phyloP scores from a whole-genome alignment of 768 basidiomycete genomes.

The Ramaria rubella region DNA sequence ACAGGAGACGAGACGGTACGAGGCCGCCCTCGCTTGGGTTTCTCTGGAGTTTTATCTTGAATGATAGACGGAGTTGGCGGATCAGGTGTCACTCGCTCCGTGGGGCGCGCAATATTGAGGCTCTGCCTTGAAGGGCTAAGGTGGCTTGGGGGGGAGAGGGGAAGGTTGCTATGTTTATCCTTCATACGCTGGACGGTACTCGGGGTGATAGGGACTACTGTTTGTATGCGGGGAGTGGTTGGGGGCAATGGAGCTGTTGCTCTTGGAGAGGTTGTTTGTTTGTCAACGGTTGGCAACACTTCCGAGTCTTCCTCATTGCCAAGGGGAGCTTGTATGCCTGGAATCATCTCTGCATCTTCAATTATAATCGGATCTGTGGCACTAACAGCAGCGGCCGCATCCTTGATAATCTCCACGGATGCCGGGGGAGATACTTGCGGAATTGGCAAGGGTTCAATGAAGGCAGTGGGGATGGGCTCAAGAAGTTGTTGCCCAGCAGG shows the following conservation, averaged over 20 bases:
- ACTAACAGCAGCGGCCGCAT: too few relatives aligned
- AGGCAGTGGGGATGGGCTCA: too few relatives aligned
- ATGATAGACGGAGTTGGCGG: neutral
- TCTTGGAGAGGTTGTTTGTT: neutral
- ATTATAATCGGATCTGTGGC: too few relatives aligned
- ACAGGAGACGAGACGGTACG: neutral
- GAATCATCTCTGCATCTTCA: too few relatives aligned
- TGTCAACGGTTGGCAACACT: too few relatives aligned
- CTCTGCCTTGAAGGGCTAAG: neutral
- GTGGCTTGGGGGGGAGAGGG: neutral
- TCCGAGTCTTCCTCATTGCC: too few relatives aligned
- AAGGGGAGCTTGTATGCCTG: too few relatives aligned
- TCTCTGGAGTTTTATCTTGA: neutral
- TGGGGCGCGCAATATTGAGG: neutral
- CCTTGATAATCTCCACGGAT: too few relatives aligned
- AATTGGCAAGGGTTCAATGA: too few relatives aligned
- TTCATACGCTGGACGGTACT: conserved; percentile 38
- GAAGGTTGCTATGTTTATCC: conserved; percentile 31
- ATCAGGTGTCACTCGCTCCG: neutral
- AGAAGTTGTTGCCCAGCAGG: too few relatives aligned
- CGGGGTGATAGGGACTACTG: conserved; percentile 18
- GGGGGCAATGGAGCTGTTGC: neutral
- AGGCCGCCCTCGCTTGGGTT: neutral
- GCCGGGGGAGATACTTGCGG: too few relatives aligned
- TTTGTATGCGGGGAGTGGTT: too few relatives aligned